Percentiles rank a stretch among this genome's conserved stretches.
Evolutionary conservation across 1,139 yeast species (phyloP).

Genomic region (Hyphopichia buzzinii): DNA sequence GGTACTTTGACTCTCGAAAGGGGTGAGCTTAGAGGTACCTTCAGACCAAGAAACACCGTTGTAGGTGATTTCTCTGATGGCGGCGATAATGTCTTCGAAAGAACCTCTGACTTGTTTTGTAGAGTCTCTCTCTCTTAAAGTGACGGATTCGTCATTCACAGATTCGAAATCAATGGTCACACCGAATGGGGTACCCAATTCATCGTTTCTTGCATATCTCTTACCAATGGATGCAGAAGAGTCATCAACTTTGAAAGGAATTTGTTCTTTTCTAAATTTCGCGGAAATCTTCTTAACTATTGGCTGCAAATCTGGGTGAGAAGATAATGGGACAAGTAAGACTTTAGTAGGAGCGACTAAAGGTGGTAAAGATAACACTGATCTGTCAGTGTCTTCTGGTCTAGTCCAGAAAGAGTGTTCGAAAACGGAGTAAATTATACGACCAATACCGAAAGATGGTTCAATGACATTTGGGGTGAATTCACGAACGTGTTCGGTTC

Average conservation of each 20-base stretch:
- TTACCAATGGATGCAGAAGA: conserved; percentile 98
- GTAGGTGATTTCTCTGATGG: conserved; percentile 75
- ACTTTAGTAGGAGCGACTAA: conserved; percentile 98
- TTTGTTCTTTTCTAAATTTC: conserved; percentile 72
- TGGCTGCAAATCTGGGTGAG: conserved; percentile 77
- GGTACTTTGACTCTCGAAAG: conserved; percentile 55
- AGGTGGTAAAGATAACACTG: conserved; percentile 91
- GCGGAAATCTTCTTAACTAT: conserved; percentile 67
- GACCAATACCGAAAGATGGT: conserved; percentile 99
- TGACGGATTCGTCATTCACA: conserved; percentile 82
- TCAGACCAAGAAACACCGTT: conserved; percentile 77
- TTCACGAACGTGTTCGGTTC: conserved; percentile 90
- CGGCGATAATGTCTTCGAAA: conserved; percentile 70
- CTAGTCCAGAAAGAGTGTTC: conserved; percentile 97
- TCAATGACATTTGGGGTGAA: conserved; percentile 97
- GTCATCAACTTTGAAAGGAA: conserved; percentile 96
- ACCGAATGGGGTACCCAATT: conserved; percentile 99
- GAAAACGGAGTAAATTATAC: conserved; percentile 87
- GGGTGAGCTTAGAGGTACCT: conserved; percentile 68
- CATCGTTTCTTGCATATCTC: conserved; percentile 98
- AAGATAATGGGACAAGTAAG: conserved; percentile 88
- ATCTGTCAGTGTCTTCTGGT: conserved; percentile 88
- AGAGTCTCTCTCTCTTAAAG: conserved; percentile 97
- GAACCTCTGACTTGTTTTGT: conserved; percentile 97
- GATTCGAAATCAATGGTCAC: conserved; percentile 97